These are phyloP conservation scores for Ustilago crameri DNA, from an alignment of 1,284 basidiomycete genomes.

Conservation along the genomic window DNA sequence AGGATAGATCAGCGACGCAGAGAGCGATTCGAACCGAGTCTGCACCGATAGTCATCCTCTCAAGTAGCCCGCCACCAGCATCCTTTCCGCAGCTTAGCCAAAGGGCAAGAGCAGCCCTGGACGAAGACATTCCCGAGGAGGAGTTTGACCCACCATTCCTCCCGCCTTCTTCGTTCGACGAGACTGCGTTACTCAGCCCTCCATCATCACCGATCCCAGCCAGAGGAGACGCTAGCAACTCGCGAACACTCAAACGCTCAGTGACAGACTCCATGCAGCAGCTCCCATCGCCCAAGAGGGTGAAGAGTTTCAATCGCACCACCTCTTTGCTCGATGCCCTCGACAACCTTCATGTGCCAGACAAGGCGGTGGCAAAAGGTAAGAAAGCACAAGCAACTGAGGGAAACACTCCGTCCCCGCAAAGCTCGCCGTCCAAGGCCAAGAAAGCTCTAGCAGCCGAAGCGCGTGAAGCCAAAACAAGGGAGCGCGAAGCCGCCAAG, in stretches of 20 bases:
- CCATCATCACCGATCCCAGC: conserved; percentile 18
- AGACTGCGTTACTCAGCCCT: conserved; percentile 14
- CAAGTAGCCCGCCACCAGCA: conserved; percentile 38
- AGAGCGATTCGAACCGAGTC: conserved; percentile 13
- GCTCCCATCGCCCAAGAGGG: conserved; percentile 13
- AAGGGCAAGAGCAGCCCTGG: conserved; percentile 1
- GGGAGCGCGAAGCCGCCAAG: conserved; percentile 35
- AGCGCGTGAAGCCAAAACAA: conserved; percentile 29
- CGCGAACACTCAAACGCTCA: conserved; percentile 13
- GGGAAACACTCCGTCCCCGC: background rate
- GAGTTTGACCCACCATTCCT: conserved; percentile 7
- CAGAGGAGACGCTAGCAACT: conserved; percentile 1
- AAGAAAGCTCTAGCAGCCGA: conserved; percentile 20
- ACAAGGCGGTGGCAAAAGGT: conserved; percentile 1
- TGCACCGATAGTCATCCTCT: conserved; percentile 39
- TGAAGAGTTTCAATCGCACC: conserved; percentile 6
- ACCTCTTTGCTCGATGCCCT: conserved; percentile 37
- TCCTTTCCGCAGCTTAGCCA: conserved; percentile 18
- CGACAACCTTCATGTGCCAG: conserved; percentile 23
- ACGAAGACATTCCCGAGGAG: conserved; percentile 16
- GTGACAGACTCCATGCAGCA: background rate
- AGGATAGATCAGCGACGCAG: background rate
- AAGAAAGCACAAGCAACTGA: background rate
- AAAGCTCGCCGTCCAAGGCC: background rate
- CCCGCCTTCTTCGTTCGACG: conserved; percentile 29